Conservation (phyloP, 805 yeast species). For the Yarrowia sp. region DNA sequence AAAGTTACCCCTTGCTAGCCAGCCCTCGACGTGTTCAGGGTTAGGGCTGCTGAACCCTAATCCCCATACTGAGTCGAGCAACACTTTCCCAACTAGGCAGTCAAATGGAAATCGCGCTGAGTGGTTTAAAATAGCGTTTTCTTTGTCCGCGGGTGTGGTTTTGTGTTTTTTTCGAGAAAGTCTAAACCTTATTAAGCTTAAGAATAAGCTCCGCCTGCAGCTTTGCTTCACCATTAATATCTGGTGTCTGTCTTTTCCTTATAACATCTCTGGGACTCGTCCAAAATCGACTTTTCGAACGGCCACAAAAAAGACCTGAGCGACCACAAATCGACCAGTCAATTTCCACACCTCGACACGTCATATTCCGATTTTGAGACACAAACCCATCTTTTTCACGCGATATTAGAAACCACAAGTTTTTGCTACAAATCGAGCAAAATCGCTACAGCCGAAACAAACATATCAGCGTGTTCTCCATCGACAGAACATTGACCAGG, state of each 20-base stretch:
- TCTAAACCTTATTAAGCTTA: neutral
- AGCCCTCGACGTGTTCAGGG: conserved; percentile 26
- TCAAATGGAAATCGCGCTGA: conserved; percentile 34
- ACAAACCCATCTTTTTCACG: no score
- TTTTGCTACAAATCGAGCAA: no score
- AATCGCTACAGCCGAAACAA: no score
- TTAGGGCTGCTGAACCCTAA: neutral
- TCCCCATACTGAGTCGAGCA: neutral
- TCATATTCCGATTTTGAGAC: no score
- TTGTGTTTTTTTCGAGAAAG: neutral
- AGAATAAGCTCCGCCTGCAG: conserved; percentile 10
- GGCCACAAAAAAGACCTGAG: neutral
- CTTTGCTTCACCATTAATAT: conserved; percentile 37
- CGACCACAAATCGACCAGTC: no score
- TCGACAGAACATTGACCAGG: no score
- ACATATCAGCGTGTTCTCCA: no score
- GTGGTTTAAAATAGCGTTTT: conserved; percentile 24
- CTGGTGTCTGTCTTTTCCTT: conserved; percentile 26
- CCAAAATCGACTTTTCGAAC: neutral
- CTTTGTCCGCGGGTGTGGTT: neutral
- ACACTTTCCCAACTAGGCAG: conserved; percentile 19
- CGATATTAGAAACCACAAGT: no score
- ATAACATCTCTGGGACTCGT: conserved; percentile 14
- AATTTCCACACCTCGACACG: no score
- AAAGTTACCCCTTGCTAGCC: conserved; percentile 23